Evolutionary conservation across 1,139 yeast genomes (phyloP).

Genomic region (Magnusiomyces paraingens): DNA sequence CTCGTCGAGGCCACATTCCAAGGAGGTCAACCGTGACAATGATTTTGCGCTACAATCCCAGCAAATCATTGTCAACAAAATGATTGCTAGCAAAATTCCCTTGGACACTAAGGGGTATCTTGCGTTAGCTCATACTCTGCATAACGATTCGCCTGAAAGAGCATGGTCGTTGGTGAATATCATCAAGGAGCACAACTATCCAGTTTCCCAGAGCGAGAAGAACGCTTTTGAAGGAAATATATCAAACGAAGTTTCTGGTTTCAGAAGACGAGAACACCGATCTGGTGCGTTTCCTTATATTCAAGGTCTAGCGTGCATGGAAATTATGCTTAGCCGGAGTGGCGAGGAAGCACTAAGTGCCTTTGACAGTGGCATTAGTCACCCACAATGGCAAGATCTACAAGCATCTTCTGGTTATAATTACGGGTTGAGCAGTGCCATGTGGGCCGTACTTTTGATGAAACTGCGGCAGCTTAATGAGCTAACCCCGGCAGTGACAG

Average conservation of each 20-base stretch:
- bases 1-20: slow-evolving; percentile 16
- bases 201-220: slow-evolving; percentile 21
- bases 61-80: slow-evolving; percentile 21
- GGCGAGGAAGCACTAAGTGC: slow-evolving; percentile 10
- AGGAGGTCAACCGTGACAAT: slow-evolving; percentile 17
- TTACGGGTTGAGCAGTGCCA: slow-evolving; percentile 17
- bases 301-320: slow-evolving; percentile 17
- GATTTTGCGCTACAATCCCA: slow-evolving; percentile 26
- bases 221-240: slow-evolving; percentile 13
- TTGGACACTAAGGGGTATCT: slow-evolving; percentile 32
- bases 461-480: slow-evolving; percentile 20
- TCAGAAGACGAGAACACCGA: slow-evolving; percentile 3
- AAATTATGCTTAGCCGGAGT: slow-evolving; percentile 9
- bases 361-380: slow-evolving; percentile 10
- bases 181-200: slow-evolving; percentile 24
- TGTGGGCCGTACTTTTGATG: slow-evolving; percentile 25
- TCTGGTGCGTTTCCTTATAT: slow-evolving; percentile 24
- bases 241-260: neutral
- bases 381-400: too few species aligned
- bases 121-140: slow-evolving; percentile 26
- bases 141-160: slow-evolving; percentile 19
- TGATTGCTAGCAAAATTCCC: slow-evolving; percentile 17
- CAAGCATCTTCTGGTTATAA: neutral
- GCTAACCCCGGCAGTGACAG: slow-evolving; percentile 20
- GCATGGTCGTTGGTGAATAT: slow-evolving; percentile 19